Conservation (phyloP, 768 basidiomycete species). For the Wakefieldia striispora region DNA sequence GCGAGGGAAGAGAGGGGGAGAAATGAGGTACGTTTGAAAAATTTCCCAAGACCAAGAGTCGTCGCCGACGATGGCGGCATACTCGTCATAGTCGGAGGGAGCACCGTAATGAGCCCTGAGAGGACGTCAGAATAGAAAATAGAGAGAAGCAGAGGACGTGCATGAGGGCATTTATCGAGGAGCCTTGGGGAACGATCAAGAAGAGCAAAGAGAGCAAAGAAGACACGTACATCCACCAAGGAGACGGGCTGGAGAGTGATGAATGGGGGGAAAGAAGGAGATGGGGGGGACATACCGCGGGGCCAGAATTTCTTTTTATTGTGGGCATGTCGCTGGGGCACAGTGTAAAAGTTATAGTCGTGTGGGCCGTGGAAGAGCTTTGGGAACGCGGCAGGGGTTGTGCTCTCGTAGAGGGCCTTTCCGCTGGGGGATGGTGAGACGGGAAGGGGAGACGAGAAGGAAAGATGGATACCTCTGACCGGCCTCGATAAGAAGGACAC, state of each 20-base stretch:
- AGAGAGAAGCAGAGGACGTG: conserved; percentile 9
- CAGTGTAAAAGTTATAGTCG: conserved; percentile 56
- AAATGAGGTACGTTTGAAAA: conserved; percentile 41
- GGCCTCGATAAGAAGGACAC: conserved; percentile 40
- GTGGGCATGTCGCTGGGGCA: conserved; percentile 50
- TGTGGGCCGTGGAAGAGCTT: conserved; percentile 44
- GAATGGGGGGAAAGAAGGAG: background rate
- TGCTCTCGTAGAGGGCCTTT: conserved; percentile 36
- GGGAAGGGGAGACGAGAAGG: too few relatives aligned
- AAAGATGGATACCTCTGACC: conserved; percentile 44
- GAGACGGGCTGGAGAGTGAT: conserved; percentile 51
- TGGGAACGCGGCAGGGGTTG: conserved; percentile 44
- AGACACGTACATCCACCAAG: conserved; percentile 65
- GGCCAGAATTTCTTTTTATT: conserved; percentile 59
- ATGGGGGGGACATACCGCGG: conserved; percentile 44
- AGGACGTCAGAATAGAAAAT: conserved; percentile 5
- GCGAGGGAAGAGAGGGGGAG: background rate
- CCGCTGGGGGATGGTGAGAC: conserved; percentile 31
- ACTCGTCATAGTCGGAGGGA: conserved; percentile 69
- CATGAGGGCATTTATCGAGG: conserved; percentile 63
- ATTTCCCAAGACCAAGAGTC: conserved; percentile 55
- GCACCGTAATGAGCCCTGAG: conserved; percentile 55
- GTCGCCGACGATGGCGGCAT: conserved; percentile 53
- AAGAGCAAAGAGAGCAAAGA: background rate
- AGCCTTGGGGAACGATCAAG: conserved; percentile 36